These are phyloP conservation scores for Nicotiana obtusifolia DNA, from an alignment of 257 asterid genomes.

Conservation along the genomic window DNA sequence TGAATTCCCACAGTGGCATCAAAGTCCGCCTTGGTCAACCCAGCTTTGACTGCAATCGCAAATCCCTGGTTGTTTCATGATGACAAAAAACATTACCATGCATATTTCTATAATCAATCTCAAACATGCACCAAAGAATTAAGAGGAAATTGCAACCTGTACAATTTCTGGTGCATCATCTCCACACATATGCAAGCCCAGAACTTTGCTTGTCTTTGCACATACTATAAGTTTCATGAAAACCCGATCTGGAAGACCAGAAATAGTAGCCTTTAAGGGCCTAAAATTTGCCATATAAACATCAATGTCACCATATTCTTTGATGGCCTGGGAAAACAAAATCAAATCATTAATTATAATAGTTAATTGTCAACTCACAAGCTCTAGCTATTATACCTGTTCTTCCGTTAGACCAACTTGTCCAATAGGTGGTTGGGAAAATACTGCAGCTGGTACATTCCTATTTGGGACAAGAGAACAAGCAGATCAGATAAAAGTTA, in stretches of 20 bases:
- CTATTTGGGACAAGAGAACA: conserved; percentile 37
- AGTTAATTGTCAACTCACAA: conserved; percentile 4
- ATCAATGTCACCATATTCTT: conserved; percentile 76
- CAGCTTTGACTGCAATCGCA: conserved; percentile 91
- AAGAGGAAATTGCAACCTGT: conserved; percentile 45
- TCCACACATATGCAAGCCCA: conserved; percentile 95
- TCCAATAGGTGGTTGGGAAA: conserved; percentile 96
- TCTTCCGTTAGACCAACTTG: conserved; percentile 93
- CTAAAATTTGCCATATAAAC: conserved; percentile 76
- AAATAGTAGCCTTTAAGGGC: conserved; percentile 91
- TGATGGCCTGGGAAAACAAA: conserved; percentile 46
- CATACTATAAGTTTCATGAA: conserved; percentile 86
- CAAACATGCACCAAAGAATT: neutral
- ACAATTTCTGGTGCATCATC: conserved; percentile 89
- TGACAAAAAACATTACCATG: neutral
- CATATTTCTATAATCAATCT: neutral
- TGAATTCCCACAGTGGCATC: conserved; percentile 91
- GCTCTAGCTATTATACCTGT: conserved; percentile 42
- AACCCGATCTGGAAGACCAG: conserved; percentile 90
- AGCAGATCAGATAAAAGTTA: neutral
- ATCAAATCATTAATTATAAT: conserved; percentile 13
- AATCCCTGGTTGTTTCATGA: conserved; percentile 59
- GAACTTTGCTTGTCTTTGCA: conserved; percentile 71
- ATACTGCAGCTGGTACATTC: conserved; percentile 83
- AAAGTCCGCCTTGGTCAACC: conserved; percentile 85